Base-by-base conservation (phyloP, 768 basidiomycete genomes). In the Mycena vulgaris region DNA sequence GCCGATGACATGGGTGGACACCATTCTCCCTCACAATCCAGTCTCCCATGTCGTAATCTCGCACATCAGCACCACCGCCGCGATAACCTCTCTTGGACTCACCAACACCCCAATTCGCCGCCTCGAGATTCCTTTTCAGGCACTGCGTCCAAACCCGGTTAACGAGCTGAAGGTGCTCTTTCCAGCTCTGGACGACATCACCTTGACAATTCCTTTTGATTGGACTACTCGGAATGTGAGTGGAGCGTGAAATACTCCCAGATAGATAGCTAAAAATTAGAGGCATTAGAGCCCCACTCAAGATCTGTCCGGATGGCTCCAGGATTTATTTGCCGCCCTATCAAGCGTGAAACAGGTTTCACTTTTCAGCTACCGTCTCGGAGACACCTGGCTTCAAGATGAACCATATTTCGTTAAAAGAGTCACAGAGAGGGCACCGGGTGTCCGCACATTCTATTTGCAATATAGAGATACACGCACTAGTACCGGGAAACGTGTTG, bases 1-100 rank as follows among this genome's bases (percentile, higher is more conserved):
- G 0, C 49, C 70, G 16, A 67, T 67, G 70, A 61, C 70, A 7
- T 71, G 70, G 70, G 40, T 49, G 1, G 66, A 71, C 23, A 13
- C 35, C 16, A 55, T 71, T 4, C 16, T 62, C 27, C 70, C 62
- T 7, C 30, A 33, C 9, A 35, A 56, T 1, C 62, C 70, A 2
- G 53, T 68, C 5, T 71, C 66, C 17, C 61, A 64, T 59, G 27
- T 71, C 5, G 28, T 39, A 1, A 31, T 71, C 31, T 58, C 66
- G 8, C 39, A 55, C 40, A 47, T 59, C 45, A 28, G 0, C 5
- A 19, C 3, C 39, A 17, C 9, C 11, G 9, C 27, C 23, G 8
- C 33, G 33, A 14, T 60, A 21, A 9, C 58, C 10, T 37, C 60
- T 2, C 60, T 68, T 17, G 70, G 55, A 3, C 56, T 71, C 16